Evolutionary conservation across 2,329 filamentous ascomycete genomes (phyloP).

Genomic region (Pseudogymnoascus sp.): DNA sequence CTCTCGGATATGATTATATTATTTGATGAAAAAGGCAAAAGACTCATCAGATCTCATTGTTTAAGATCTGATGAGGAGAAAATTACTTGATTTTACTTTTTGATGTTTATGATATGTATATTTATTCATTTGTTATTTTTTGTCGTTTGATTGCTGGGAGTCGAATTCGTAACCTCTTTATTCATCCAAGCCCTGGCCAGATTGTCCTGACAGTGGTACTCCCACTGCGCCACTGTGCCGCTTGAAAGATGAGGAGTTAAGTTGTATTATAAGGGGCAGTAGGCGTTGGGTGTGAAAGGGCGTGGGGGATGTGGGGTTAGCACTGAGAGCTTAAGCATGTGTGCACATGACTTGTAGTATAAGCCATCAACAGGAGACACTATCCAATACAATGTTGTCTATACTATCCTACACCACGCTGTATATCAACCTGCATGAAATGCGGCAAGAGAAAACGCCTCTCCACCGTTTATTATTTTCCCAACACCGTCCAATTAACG

Average conservation of each 20-base stretch:
- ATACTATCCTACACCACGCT: slow-evolving; percentile 5
- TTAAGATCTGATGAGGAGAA: no score
- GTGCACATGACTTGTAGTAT: background rate
- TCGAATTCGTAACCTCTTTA: background rate
- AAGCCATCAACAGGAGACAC: background rate
- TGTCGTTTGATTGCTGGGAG: background rate
- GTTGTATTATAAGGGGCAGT: background rate
- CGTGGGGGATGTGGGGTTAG: background rate
- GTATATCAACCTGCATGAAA: slow-evolving; percentile 3
- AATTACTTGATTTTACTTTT: no score
- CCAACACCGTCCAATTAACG: background rate
- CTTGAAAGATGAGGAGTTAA: background rate
- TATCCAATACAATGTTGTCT: background rate
- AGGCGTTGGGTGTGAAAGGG: background rate
- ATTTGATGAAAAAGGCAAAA: background rate
- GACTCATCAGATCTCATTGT: no score
- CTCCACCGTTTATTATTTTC: background rate
- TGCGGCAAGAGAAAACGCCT: slow-evolving; percentile 7
- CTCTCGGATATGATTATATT: background rate
- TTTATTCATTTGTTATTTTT: background rate
- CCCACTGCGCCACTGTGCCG: background rate
- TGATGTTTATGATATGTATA: no score
- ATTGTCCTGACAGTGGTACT: background rate
- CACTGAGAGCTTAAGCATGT: background rate
- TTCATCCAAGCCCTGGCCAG: background rate